Evolutionary conservation across 2,329 filamentous ascomycete genomes (phyloP).

Genomic region (Aureobasidium leucospermi): DNA sequence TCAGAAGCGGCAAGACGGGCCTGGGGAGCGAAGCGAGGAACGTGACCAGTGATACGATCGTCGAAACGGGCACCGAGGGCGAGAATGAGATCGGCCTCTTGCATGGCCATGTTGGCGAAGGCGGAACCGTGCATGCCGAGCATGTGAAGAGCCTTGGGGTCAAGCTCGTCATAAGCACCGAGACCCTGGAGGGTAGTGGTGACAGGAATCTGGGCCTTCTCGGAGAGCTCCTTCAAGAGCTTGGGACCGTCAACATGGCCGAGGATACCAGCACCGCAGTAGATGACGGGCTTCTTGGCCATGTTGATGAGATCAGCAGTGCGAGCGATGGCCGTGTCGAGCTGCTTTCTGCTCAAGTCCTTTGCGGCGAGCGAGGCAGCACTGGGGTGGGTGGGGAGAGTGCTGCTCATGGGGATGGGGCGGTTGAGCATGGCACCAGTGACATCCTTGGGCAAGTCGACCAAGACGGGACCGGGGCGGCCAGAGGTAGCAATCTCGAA

Average conservation of each 20-base stretch:
- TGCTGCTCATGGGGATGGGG: constrained; percentile 71
- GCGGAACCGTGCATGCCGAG: constrained; percentile 96
- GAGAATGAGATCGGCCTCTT: constrained; percentile 92
- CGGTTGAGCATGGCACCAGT: constrained; percentile 76
- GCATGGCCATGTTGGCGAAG: constrained; percentile 97
- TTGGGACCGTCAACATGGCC: constrained; percentile 69
- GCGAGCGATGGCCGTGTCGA: constrained; percentile 64
- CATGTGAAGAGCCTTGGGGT: constrained; percentile 95
- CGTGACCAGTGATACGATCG: constrained; percentile 79
- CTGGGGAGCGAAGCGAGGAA: constrained; percentile 80
- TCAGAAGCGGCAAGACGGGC: constrained; percentile 80
- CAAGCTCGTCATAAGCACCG: constrained; percentile 84
- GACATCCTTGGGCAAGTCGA: constrained; percentile 94
- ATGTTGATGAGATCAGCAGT: constrained; percentile 78
- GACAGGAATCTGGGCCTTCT: constrained; percentile 87
- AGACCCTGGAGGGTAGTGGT: constrained; percentile 93
- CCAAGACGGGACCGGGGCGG: constrained; percentile 85
- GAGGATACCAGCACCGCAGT: constrained; percentile 86
- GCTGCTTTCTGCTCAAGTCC: constrained; percentile 63
- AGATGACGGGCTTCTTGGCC: constrained; percentile 90
- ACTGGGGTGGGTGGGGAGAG: constrained; percentile 71
- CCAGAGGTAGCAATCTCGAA: constrained; percentile 97
- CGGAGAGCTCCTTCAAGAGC: constrained; percentile 75
- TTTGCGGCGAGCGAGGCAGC: constrained; percentile 77
- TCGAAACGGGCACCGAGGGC: constrained; percentile 92